Percentiles rank a stretch among this genome's conserved stretches.
Evolutionary conservation across 352 stramenopile genomes (phyloP).

Genomic region (Globisporangium rhizosaccharum): DNA sequence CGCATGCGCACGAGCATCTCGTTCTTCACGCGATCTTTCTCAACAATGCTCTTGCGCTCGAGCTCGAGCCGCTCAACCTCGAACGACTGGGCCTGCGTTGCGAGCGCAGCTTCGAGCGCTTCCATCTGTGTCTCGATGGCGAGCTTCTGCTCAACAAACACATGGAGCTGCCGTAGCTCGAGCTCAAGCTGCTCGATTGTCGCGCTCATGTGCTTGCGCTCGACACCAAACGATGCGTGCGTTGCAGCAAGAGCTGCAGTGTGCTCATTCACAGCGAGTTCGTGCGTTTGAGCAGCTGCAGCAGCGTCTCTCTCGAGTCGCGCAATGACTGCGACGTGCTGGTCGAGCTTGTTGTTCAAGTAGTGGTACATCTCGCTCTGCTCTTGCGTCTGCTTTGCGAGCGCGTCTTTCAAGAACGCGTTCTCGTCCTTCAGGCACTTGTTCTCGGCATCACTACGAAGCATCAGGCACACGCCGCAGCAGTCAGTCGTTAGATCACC

Average conservation of each 20-base stretch:
- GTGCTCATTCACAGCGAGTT: too few species aligned
- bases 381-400: constrained; percentile 41
- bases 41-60: constrained; percentile 54
- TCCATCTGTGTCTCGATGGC: constrained; percentile 31
- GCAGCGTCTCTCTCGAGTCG: constrained; percentile 40
- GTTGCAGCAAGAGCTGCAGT: constrained; percentile 14
- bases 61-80: constrained; percentile 33
- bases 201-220: constrained; percentile 14
- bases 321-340: constrained; percentile 60
- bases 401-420: constrained; percentile 33
- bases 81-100: constrained; percentile 18
- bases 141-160: constrained; percentile 50
- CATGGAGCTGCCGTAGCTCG: constrained; percentile 41
- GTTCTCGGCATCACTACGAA: constrained; percentile 25
- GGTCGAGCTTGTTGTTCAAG: constrained; percentile 80
- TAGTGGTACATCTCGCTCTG: constrained; percentile 87
- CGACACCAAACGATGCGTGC: constrained; percentile 2
- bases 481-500: neutral
- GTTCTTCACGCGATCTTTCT: constrained; percentile 64
- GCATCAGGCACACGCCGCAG: neutral
- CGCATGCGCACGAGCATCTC: constrained; percentile 55
- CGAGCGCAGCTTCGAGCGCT: constrained; percentile 32
- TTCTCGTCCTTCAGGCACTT: constrained; percentile 38
- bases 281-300: constrained; percentile 14
- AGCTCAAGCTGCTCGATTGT: constrained; percentile 22